Conservation (phyloP, 2,329 filamentous ascomycete genomes). For the Amauroascus verrucosus region DNA sequence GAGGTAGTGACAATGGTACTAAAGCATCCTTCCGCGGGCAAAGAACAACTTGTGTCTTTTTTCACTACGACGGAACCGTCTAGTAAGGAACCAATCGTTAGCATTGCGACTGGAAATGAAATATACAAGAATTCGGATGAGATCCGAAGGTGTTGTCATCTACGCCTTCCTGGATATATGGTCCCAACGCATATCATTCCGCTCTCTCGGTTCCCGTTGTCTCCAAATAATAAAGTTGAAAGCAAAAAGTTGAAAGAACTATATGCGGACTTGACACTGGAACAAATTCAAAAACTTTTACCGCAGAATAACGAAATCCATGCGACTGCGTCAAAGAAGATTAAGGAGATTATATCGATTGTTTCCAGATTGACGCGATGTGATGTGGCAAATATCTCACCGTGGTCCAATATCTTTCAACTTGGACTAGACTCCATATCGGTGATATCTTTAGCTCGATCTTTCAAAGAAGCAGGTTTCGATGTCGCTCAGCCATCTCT, state of each 20-base stretch:
- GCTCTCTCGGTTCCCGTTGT: slow-evolving; percentile 63
- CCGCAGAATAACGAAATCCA: slow-evolving; percentile 20
- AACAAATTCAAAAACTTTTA: slow-evolving; percentile 51
- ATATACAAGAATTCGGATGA: not conserved
- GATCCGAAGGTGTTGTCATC: slow-evolving; percentile 55
- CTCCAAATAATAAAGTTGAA: slow-evolving; percentile 83
- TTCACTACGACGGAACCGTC: slow-evolving; percentile 29
- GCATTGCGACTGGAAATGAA: slow-evolving; percentile 32
- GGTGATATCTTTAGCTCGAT: slow-evolving; percentile 57
- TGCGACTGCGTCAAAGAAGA: slow-evolving; percentile 32
- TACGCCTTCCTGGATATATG: slow-evolving; percentile 73
- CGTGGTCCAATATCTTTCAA: slow-evolving; percentile 65
- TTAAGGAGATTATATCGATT: slow-evolving; percentile 41
- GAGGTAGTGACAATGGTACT: slow-evolving; percentile 70
- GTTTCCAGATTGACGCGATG: slow-evolving; percentile 47
- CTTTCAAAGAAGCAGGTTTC: slow-evolving; percentile 56
- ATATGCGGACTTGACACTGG: slow-evolving; percentile 52
- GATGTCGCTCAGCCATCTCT: slow-evolving; percentile 50
- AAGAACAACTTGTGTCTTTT: slow-evolving; percentile 75
- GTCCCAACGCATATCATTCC: slow-evolving; percentile 73
- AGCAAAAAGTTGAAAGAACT: slow-evolving; percentile 56
- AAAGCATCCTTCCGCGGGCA: slow-evolving; percentile 60
- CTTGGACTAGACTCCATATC: slow-evolving; percentile 83
- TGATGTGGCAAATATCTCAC: slow-evolving; percentile 36
- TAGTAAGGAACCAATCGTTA: slow-evolving; percentile 13